These are phyloP conservation scores for Arachnopeziza araneosa DNA, from an alignment of 2,329 filamentous ascomycete genomes.

Conservation along the genomic window DNA sequence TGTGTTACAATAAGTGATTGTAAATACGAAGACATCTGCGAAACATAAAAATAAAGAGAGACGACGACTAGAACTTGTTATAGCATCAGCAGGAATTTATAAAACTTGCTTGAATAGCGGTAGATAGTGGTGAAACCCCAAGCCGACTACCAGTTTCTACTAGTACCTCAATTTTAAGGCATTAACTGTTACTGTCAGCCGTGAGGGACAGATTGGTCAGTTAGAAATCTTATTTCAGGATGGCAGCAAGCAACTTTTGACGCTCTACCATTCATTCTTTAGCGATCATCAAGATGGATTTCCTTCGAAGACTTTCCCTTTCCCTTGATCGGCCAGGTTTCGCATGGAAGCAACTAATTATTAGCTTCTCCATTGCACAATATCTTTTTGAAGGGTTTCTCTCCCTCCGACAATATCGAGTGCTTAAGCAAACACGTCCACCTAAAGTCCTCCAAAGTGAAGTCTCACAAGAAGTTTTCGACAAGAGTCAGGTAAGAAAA, in stretches of 20 bases:
- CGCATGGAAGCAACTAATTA: slow-evolving; percentile 94
- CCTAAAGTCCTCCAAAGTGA: slow-evolving; percentile 86
- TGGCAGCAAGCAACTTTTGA: background rate
- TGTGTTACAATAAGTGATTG: too few species aligned
- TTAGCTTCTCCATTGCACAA: slow-evolving; percentile 89
- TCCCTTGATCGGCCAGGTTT: slow-evolving; percentile 88
- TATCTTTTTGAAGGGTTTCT: slow-evolving; percentile 88
- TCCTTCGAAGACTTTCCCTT: slow-evolving; percentile 65
- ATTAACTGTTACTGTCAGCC: background rate
- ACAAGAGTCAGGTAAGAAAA: slow-evolving; percentile 74
- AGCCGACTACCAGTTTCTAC: too few species aligned
- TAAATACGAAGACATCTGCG: too few species aligned
- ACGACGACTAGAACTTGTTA: too few species aligned
- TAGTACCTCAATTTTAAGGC: background rate
- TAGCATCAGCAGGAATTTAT: too few species aligned
- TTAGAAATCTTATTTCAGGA: background rate
- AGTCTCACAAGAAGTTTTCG: slow-evolving; percentile 83
- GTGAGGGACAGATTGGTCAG: slow-evolving; percentile 4
- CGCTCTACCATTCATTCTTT: slow-evolving; percentile 10
- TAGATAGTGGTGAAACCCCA: too few species aligned
- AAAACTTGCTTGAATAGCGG: too few species aligned
- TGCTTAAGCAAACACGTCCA: slow-evolving; percentile 72
- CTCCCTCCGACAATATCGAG: slow-evolving; percentile 81
- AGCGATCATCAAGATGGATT: slow-evolving; percentile 28
- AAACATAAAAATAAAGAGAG: too few species aligned